Percentiles rank a stretch among this genome's conserved stretches.
These are phyloP conservation scores for Phytopythium montanum DNA, from an alignment of 352 stramenopile species.

Conservation along the genomic window DNA sequence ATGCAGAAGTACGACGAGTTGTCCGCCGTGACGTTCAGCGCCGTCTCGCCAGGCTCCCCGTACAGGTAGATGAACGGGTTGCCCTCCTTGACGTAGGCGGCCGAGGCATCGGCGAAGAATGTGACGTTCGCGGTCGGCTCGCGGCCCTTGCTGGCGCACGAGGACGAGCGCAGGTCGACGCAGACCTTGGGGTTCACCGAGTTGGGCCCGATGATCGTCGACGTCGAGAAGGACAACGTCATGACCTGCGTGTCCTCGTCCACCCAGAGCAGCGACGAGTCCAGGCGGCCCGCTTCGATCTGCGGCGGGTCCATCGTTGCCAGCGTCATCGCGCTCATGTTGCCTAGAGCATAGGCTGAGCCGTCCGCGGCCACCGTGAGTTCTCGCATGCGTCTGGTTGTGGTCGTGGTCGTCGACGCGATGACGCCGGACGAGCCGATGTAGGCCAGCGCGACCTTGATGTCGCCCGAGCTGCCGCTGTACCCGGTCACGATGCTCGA, in stretches of 20 bases:
- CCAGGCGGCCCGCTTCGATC: constrained; percentile 35
- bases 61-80: constrained; percentile 80
- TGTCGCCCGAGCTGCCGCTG: constrained; percentile 26
- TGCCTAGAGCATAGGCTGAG: constrained; percentile 13
- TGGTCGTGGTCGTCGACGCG: constrained; percentile 27
- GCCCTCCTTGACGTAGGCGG: constrained; percentile 65
- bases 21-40: constrained; percentile 37
- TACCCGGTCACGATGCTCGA: constrained; percentile 63
- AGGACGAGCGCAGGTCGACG: constrained; percentile 50
- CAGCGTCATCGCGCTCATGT: constrained; percentile 48
- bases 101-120: constrained; percentile 31
- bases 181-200: constrained; percentile 69
- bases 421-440: constrained; percentile 39
- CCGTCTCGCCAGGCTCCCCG: constrained; percentile 44
- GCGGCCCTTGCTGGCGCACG: constrained; percentile 47
- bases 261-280: constrained; percentile 78
- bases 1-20: constrained; percentile 81
- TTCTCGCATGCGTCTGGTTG: constrained; percentile 38
- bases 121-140: constrained; percentile 41
- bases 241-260: constrained; percentile 58
- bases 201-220: constrained; percentile 58
- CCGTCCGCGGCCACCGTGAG: constrained; percentile 31
- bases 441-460: constrained; percentile 56
- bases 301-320: constrained; percentile 52
- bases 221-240: constrained; percentile 76